A percentile compares a stretch with the other conserved stretches of the same genome.
These are phyloP conservation scores for Apiospora sp. DNA, from an alignment of 2,329 filamentous ascomycete genomes.

Conservation along the genomic window DNA sequence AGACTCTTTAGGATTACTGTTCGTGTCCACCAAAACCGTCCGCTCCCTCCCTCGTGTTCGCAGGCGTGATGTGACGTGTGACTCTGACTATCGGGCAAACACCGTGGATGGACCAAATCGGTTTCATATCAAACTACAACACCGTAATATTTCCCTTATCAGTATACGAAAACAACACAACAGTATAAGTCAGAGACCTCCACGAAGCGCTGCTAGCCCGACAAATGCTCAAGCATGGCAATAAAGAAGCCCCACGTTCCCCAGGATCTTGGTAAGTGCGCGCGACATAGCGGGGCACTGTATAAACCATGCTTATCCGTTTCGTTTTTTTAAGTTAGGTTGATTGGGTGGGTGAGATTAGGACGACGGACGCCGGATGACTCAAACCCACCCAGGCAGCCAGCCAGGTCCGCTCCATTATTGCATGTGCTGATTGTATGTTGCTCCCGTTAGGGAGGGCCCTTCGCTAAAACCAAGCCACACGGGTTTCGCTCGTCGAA, in stretches of 20 bases:
- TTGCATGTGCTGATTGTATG: neutral
- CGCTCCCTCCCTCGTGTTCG: neutral
- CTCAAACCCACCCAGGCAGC: neutral
- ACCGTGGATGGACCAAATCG: neutral
- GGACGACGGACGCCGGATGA: slow-evolving; percentile 6
- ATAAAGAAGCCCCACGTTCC: slow-evolving; percentile 1
- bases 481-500: neutral
- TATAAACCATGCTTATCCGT: neutral
- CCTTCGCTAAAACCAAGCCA: neutral
- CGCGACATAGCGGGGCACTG: neutral
- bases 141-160: neutral
- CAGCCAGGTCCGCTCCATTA: neutral
- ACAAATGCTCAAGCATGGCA: neutral
- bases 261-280: neutral
- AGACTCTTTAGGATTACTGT: neutral
- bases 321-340: neutral
- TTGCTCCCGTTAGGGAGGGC: neutral
- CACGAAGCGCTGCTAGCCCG: neutral
- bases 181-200: neutral
- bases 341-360: neutral
- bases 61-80: neutral
- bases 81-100: neutral
- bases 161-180: neutral
- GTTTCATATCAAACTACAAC: neutral
- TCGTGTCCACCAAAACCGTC: neutral